These are phyloP conservation scores for Pyrenochaeta sp. DNA, from an alignment of 2,329 filamentous ascomycete genomes.

Conservation along the genomic window DNA sequence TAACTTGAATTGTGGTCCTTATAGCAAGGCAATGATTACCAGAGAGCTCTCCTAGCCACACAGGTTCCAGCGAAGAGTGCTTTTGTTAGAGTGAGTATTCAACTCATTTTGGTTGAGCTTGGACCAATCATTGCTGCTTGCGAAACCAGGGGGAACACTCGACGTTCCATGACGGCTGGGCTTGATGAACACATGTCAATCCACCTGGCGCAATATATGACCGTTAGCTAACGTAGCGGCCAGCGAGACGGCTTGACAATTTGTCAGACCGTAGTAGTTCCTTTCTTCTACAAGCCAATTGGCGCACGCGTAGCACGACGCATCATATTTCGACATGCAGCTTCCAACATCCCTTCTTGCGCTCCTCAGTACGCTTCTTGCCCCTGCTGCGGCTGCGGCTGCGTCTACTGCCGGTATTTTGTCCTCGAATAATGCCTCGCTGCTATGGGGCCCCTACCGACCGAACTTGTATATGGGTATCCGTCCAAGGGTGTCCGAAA, in stretches of 20 bases:
- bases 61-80: neutral
- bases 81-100: neutral
- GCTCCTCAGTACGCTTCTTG: constrained; percentile 22
- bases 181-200: constrained; percentile 3
- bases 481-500: constrained; percentile 77
- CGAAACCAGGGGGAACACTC: constrained; percentile 6
- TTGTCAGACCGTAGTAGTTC: constrained; percentile 12
- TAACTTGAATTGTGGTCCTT: constrained; percentile 21
- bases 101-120: constrained; percentile 10
- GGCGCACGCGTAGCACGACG: constrained; percentile 13
- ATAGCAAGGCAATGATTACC: constrained; percentile 16
- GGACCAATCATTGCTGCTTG: constrained; percentile 11
- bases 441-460: constrained; percentile 95
- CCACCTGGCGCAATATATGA: constrained; percentile 10
- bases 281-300: constrained; percentile 3
- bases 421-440: constrained; percentile 70
- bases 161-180: neutral
- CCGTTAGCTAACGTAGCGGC: constrained; percentile 8
- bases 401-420: constrained; percentile 19
- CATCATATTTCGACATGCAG: constrained; percentile 22
- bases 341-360: constrained; percentile 28
- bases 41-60: neutral
- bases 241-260: constrained; percentile 8
- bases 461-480: constrained; percentile 94
- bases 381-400: constrained; percentile 15